Base-by-base conservation (phyloP, 345 rosid species). In the Salix dunnii region DNA sequence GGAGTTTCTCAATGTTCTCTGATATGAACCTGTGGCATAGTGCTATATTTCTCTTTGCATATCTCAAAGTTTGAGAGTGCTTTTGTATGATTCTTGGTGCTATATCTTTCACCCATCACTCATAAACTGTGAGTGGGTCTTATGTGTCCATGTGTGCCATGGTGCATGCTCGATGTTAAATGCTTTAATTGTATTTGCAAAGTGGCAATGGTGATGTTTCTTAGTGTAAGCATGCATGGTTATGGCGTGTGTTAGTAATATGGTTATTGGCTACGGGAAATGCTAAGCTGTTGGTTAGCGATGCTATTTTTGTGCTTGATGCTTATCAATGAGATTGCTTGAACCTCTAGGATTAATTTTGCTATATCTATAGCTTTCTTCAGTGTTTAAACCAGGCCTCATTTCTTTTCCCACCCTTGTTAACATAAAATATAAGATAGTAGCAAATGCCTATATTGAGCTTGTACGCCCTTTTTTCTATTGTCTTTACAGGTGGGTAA, bases 401-500 rank as follows among this genome's bases (percentile, higher is more conserved):
- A 33, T 67, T 67, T 53, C 36, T 11, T 27, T 28, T 20, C 66
- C 5, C 25, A 3, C 2, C 1, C 25, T 23, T 25, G 6, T 25
- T 21, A 55, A 3, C 12, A 38, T 73, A 5, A 58, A 17, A 14
- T 61, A 4, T 11, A 38, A 46, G 75, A 68, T 36, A 65, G 35
- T 74, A 16, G 36, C 11, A 58, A 9, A 6, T 70, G 73, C 64
- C 9, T 72, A 27, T 64, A 53, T 42, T 78, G 72, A 82, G 69
- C 80, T 36, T 31, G 42, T 21, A 14, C 40, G 49, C 55, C 38
- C 71, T 20, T 76, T 28, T 58, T 58, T 62, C 27, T 23, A 1
- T 27, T 27, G 64, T 77, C 28, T 70, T 70, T 76, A 79, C 89
- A 94, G 97, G 90, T 83, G 17, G 85, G 82, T 4, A 78, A 76